Evolutionary conservation across 345 rosid genomes (phyloP).

Genomic region (rapeseed (Brassica napus)): DNA sequence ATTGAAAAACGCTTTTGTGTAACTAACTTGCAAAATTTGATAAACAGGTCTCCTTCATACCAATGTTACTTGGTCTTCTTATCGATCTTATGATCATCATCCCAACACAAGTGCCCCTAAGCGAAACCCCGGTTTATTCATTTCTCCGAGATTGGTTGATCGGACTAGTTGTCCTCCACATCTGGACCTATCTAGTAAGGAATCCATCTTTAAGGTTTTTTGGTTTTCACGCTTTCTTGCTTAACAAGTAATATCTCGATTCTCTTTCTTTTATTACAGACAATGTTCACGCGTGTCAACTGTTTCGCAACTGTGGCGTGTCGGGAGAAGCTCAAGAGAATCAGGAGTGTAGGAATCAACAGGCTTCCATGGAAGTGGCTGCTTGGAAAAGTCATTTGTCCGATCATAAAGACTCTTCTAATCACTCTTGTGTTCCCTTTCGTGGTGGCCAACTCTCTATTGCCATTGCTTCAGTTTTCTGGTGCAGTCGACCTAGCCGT

Average conservation of each 20-base stretch:
- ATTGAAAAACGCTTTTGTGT: neutral
- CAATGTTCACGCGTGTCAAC: constrained; percentile 9
- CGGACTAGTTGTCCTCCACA: constrained; percentile 18
- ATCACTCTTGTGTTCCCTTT: constrained; percentile 15
- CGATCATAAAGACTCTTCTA: constrained; percentile 13
- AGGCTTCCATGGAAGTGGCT: constrained; percentile 15
- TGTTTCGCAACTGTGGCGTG: constrained; percentile 24
- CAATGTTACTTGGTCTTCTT: constrained; percentile 27
- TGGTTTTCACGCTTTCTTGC: neutral
- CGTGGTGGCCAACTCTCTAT: neutral
- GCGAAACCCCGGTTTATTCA: neutral
- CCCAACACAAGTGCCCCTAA: constrained; percentile 22
- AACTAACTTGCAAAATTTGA: constrained; percentile 12
- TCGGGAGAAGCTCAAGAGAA: constrained; percentile 19
- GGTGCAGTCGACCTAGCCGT: neutral
- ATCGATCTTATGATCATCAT: constrained; percentile 28
- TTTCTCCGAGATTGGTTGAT: constrained; percentile 26
- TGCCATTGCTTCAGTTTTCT: constrained; percentile 25
- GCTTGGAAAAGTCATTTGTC: constrained; percentile 22
- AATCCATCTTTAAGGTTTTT: neutral
- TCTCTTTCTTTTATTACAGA: neutral
- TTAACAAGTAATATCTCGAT: neutral
- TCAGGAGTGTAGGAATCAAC: constrained; percentile 5
- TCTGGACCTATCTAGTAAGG: constrained; percentile 32
- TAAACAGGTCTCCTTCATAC: constrained; percentile 24